A percentile compares a stretch with the other conserved stretches of the same genome.
Evolutionary conservation across 306 rosid genomes (phyloP).

Genomic region (Potentilla sterilis): DNA sequence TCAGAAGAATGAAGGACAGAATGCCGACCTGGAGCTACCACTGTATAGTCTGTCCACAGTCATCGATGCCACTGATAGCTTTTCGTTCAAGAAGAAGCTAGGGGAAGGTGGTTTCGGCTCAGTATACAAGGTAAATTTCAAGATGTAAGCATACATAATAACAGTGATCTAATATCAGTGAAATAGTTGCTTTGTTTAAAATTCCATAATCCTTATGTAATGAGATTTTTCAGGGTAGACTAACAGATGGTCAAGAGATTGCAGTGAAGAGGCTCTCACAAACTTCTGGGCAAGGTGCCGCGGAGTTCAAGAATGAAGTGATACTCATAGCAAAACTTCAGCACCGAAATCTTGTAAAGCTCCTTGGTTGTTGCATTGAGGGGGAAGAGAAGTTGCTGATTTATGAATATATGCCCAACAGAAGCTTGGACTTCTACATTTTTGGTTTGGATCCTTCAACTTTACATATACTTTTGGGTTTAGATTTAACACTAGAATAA

Average conservation of each 20-base stretch:
- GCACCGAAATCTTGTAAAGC: constrained; percentile 54
- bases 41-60: constrained; percentile 28
- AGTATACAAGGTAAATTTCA: constrained; percentile 40
- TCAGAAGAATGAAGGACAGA: neutral
- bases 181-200: neutral
- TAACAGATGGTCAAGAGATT: constrained; percentile 42
- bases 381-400: constrained; percentile 42
- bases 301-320: constrained; percentile 50
- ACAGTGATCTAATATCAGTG: neutral
- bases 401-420: constrained; percentile 49
- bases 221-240: constrained; percentile 36
- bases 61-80: constrained; percentile 36
- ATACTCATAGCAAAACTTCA: constrained; percentile 44
- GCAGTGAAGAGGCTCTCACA: constrained; percentile 52
- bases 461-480: neutral
- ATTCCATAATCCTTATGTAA: neutral
- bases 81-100: constrained; percentile 34
- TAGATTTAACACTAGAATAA: neutral
- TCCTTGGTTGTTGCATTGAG: constrained; percentile 46
- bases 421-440: constrained; percentile 45
- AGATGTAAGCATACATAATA: neutral
- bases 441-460: constrained; percentile 24
- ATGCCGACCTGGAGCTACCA: constrained; percentile 37
- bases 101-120: constrained; percentile 55
- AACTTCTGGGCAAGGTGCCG: constrained; percentile 42